Evolutionary conservation across 352 stramenopile genomes (phyloP), one percentile per base, ranked within the genome.

Genomic region (Phytophthora agathidicida): DNA sequence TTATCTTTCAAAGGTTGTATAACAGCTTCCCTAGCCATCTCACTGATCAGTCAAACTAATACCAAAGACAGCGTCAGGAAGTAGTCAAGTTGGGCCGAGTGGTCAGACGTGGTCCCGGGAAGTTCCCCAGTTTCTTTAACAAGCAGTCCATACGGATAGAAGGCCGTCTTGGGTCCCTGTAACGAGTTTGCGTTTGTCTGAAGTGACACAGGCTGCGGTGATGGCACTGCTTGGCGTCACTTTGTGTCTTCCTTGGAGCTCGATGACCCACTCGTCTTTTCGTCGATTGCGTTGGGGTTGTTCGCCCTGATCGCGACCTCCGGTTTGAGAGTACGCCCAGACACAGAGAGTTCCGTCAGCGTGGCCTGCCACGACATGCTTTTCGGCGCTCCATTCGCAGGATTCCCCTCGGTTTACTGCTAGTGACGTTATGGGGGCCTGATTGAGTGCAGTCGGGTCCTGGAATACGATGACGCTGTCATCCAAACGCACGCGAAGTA

Each of bases 331-430:
- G 35, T 90, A 92, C 32, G 73, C 65, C 82, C 82, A 92, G 33
- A 92, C 53, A 19, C 82, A 84, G 5, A 92, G 47, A 14, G 75
- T 68, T 3, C 82, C 82, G 56, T 90, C 78, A 1, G 66, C 67
- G 33, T 92, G 78, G 16, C 82, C 82, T 8, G 82, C 90, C 26
- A 92, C 56, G 9, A 92, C 63, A 9, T 68, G 64, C 23, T 89
- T 89, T 44, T 92, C 82, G 11, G 61, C 58, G 35, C 59, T 70
- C 82, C 82, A 92, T 46, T 86, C 82, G 17, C 75, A 82, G 8
- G 55, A 51, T 19, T 83, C 71, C 20, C 78, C 80, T 6, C 62
- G 65, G 38, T 78, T 86, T 39, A 92, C 52, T 5, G 72, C 65
- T 11, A 90, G 32, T 14, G 71, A 71, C 17, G 73, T 80, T 39